Conservation (phyloP, 371 early-diverging fungal species). For the Apophysomyces ossiformis region DNA sequence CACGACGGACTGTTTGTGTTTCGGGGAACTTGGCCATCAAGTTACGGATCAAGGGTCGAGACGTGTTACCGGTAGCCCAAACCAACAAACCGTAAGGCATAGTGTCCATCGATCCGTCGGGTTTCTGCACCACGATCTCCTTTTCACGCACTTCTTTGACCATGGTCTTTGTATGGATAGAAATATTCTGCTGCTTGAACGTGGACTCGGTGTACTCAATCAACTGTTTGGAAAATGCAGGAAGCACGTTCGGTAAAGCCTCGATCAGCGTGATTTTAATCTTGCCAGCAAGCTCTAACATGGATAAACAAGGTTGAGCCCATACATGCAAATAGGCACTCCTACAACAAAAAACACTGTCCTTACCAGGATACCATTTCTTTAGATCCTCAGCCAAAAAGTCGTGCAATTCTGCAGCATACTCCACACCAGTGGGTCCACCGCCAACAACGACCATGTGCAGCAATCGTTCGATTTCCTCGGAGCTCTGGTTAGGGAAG, state of each 20-base stretch:
- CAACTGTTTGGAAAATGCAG: slow-evolving; percentile 83
- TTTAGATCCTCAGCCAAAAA: slow-evolving; percentile 85
- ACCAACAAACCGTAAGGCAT: slow-evolving; percentile 87
- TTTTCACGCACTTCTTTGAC: slow-evolving; percentile 84
- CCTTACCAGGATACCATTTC: slow-evolving; percentile 76
- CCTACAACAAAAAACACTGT: background rate
- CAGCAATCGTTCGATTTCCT: slow-evolving; percentile 82
- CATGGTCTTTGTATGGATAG: slow-evolving; percentile 80
- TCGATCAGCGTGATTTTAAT: slow-evolving; percentile 87
- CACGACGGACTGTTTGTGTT: slow-evolving; percentile 76
- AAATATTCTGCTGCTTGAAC: slow-evolving; percentile 82
- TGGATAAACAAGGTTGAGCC: background rate
- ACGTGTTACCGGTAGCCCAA: slow-evolving; percentile 92
- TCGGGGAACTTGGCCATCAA: slow-evolving; percentile 69
- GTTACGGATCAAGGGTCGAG: slow-evolving; percentile 72
- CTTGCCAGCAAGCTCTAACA: slow-evolving; percentile 66
- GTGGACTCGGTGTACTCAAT: slow-evolving; percentile 86
- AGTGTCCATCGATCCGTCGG: slow-evolving; percentile 60
- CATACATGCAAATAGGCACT: background rate
- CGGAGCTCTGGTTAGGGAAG: slow-evolving; percentile 74
- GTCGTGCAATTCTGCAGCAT: slow-evolving; percentile 94
- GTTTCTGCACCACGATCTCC: slow-evolving; percentile 72
- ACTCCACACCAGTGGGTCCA: slow-evolving; percentile 96
- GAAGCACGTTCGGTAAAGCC: slow-evolving; percentile 81
- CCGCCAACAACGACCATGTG: slow-evolving; percentile 97